Evolutionary conservation across 202 grass and related monocot species (phyloP).

Genomic region (Panicum hallii): DNA sequence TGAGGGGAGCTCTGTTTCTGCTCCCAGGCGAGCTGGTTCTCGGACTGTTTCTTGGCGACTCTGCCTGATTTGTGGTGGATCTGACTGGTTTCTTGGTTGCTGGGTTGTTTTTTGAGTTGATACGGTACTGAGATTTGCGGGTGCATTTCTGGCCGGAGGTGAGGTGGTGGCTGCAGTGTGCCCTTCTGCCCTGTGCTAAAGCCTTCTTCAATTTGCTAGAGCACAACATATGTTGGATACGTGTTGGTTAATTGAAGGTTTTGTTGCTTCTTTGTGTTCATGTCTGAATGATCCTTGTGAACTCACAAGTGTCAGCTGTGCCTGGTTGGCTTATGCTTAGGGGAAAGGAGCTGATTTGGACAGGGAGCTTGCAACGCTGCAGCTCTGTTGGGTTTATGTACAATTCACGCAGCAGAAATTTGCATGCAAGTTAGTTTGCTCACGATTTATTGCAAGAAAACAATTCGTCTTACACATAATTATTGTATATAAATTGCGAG

Average conservation of each 20-base stretch:
- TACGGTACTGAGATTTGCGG: slow-evolving; percentile 36
- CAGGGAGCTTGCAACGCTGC: not conserved
- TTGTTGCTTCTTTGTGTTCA: not conserved
- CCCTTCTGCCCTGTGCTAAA: not conserved
- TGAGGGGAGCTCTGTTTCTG: slow-evolving; percentile 16
- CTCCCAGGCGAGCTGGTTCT: slow-evolving; percentile 22
- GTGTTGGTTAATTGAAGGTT: slow-evolving; percentile 1
- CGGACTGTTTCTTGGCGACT: slow-evolving; percentile 24
- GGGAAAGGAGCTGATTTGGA: not conserved
- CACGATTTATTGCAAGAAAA: not conserved
- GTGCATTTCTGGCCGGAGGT: slow-evolving; percentile 49
- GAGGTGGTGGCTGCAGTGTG: slow-evolving; percentile 8
- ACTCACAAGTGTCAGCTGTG: not conserved
- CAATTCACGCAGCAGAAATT: not conserved
- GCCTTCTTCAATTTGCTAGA: slow-evolving; percentile 25
- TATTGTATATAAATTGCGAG: not conserved
- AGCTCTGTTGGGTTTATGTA: slow-evolving; percentile 15
- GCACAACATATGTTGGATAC: not conserved
- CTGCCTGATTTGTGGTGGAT: slow-evolving; percentile 48
- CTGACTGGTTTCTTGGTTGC: slow-evolving; percentile 21
- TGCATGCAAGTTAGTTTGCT: slow-evolving; percentile 29
- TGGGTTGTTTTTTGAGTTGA: slow-evolving; percentile 10
- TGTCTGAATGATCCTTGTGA: not conserved
- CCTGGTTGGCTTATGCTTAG: not conserved
- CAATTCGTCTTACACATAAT: not conserved